Conservation (phyloP, 306 rosid species). For the Abrus precatorius region DNA sequence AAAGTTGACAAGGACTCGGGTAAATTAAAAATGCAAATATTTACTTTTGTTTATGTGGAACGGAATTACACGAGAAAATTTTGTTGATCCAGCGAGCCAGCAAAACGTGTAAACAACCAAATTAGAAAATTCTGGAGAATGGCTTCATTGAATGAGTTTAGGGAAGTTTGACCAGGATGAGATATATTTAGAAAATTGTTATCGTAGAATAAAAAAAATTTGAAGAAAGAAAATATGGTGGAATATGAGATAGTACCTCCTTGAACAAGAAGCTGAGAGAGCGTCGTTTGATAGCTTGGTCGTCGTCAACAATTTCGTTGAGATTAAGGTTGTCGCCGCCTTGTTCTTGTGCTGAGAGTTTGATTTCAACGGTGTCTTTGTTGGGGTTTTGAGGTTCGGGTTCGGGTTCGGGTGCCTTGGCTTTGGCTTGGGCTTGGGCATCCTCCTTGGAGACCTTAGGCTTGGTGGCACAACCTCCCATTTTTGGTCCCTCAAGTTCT, state of each 20-base stretch:
- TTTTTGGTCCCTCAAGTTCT: not conserved
- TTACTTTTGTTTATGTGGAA: constrained; percentile 3
- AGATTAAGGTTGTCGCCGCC: not conserved
- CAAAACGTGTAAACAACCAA: constrained; percentile 1
- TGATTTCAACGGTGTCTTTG: not conserved
- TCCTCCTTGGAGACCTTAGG: constrained; percentile 59
- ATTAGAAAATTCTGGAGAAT: constrained; percentile 19
- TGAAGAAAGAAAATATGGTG: no score
- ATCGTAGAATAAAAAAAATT: not conserved
- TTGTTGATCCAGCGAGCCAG: not conserved
- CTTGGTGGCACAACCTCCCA: constrained; percentile 82
- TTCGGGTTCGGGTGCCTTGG: constrained; percentile 50
- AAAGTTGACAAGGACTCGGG: constrained; percentile 1
- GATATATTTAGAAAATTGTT: not conserved
- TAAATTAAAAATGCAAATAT: constrained; percentile 4
- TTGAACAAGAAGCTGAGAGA: constrained; percentile 73
- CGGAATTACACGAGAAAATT: constrained; percentile 22
- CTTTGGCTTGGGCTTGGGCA: not conserved
- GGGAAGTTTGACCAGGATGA: not conserved
- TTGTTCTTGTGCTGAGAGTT: not conserved
- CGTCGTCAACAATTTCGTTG: constrained; percentile 55
- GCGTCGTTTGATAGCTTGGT: constrained; percentile 51
- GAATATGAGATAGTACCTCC: constrained; percentile 48
- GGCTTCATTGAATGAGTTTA: not conserved
- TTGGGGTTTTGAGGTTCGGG: constrained; percentile 45